These are phyloP conservation scores for Termitomyces sp. DNA, from an alignment of 768 basidiomycete genomes.

Conservation along the genomic window DNA sequence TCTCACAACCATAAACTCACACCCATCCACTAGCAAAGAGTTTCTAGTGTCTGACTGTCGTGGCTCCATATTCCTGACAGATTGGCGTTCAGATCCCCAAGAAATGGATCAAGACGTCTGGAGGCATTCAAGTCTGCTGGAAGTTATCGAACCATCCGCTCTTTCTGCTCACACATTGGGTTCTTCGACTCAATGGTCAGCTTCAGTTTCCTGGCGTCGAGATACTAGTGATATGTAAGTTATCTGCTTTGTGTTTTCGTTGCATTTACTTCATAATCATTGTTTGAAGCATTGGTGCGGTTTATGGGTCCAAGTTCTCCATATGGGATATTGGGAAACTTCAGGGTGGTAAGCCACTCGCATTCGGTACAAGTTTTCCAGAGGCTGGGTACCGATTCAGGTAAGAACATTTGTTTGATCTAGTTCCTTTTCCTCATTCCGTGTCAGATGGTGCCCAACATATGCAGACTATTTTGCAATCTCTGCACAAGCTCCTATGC, in stretches of 20 bases:
- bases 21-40: slow-evolving; percentile 71
- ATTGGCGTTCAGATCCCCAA: slow-evolving; percentile 75
- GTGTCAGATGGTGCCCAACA: slow-evolving; percentile 68
- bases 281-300: slow-evolving; percentile 61
- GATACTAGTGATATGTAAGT: slow-evolving; percentile 66
- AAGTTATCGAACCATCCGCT: slow-evolving; percentile 67
- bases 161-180: slow-evolving; percentile 50
- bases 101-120: slow-evolving; percentile 46
- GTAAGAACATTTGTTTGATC: slow-evolving; percentile 26
- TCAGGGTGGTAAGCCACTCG: slow-evolving; percentile 66
- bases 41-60: slow-evolving; percentile 72
- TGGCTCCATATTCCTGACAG: slow-evolving; percentile 72
- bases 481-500: slow-evolving; percentile 50
- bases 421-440: background rate
- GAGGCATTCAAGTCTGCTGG: slow-evolving; percentile 60
- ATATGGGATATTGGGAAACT: slow-evolving; percentile 74
- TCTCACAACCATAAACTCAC: slow-evolving; percentile 62
- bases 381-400: slow-evolving; percentile 68
- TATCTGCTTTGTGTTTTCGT: slow-evolving; percentile 15
- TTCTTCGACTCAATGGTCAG: slow-evolving; percentile 39
- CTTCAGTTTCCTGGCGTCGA: slow-evolving; percentile 64
- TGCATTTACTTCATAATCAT: background rate
- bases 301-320: slow-evolving; percentile 65
- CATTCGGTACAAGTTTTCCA: slow-evolving; percentile 56
- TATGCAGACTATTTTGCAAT: slow-evolving; percentile 77